Evolutionary conservation across 306 rosid genomes (phyloP).

Genomic region (Quercus wislizeni): DNA sequence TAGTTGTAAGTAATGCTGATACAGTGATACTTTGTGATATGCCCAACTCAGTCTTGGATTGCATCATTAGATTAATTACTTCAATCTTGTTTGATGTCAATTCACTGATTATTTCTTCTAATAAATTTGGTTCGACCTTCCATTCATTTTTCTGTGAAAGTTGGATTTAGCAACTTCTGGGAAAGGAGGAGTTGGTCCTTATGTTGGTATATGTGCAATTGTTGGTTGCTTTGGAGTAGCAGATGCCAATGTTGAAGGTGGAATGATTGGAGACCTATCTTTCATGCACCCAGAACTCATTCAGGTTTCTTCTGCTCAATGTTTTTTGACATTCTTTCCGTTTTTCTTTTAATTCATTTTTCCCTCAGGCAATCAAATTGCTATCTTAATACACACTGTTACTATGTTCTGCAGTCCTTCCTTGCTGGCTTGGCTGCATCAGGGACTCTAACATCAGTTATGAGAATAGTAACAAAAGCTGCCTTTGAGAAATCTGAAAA

Average conservation of each 20-base stretch:
- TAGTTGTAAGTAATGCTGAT: slow-evolving; percentile 54
- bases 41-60: not conserved
- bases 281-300: slow-evolving; percentile 71
- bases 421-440: slow-evolving; percentile 84
- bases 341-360: no score
- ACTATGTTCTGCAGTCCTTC: slow-evolving; percentile 55
- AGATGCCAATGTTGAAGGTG: slow-evolving; percentile 78
- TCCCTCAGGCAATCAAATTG: not conserved
- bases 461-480: slow-evolving; percentile 67
- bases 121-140: no score
- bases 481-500: slow-evolving; percentile 54
- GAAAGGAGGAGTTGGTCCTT: slow-evolving; percentile 61
- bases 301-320: slow-evolving; percentile 43
- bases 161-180: slow-evolving; percentile 69
- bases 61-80: not conserved
- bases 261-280: slow-evolving; percentile 77
- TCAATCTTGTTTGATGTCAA: not conserved
- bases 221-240: slow-evolving; percentile 68
- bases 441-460: slow-evolving; percentile 60
- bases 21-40: not conserved
- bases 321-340: not conserved
- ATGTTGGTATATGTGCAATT: slow-evolving; percentile 50
- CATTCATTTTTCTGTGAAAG: slow-evolving; percentile 31
- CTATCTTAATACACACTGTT: not conserved
- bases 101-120: not conserved